Percentiles rank a stretch among this genome's conserved stretches.
Conservation (phyloP, 1,139 yeast genomes). For the Pneumocystis sp. region DNA sequence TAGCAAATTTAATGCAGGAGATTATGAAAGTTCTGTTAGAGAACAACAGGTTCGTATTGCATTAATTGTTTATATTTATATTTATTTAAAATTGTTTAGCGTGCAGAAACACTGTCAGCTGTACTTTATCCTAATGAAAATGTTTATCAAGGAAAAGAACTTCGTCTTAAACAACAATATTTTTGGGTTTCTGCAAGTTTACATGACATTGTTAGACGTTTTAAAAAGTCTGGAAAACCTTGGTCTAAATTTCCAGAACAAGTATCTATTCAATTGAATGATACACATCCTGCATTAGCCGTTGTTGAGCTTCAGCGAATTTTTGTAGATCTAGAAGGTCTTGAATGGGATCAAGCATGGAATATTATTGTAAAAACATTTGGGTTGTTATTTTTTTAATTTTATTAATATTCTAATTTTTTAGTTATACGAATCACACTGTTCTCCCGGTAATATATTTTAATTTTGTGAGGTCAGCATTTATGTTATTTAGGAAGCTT, state of each 20-base stretch:
- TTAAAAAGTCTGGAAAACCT: conserved; percentile 61
- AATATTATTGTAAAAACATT: conserved; percentile 62
- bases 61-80: conserved; percentile 81
- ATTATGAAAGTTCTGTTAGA: conserved; percentile 68
- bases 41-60: conserved; percentile 57
- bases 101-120: not conserved
- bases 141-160: conserved; percentile 78
- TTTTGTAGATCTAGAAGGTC: conserved; percentile 65
- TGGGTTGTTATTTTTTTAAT: conserved; percentile 26
- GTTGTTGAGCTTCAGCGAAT: conserved; percentile 80
- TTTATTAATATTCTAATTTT: not conserved
- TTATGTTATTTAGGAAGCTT: conserved; percentile 30
- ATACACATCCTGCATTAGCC: conserved; percentile 89
- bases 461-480: not conserved
- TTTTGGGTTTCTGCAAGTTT: conserved; percentile 95
- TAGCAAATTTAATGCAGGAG: conserved; percentile 82
- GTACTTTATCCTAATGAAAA: conserved; percentile 76
- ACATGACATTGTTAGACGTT: conserved; percentile 81
- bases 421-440: conserved; percentile 71
- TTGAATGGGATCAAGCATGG: conserved; percentile 81
- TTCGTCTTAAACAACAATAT: conserved; percentile 87
- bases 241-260: conserved; percentile 77
- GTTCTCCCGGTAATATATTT: conserved; percentile 54
- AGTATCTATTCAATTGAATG: conserved; percentile 85
- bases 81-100: conserved; percentile 32